Base-by-base conservation (phyloP, 2,329 filamentous ascomycete genomes). In the Pseudocercospora musae region DNA sequence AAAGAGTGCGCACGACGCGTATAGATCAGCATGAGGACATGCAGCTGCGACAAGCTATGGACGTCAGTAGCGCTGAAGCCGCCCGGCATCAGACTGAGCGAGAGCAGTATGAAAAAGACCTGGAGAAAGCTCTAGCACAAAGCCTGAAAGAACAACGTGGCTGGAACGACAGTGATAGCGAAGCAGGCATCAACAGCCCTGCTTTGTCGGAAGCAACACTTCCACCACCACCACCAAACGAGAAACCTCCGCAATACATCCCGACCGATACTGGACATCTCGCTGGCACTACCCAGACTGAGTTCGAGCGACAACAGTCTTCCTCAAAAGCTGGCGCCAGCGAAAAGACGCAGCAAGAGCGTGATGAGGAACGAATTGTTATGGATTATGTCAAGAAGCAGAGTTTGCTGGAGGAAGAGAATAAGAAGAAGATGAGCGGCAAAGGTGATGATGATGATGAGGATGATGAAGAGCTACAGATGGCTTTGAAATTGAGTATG, bases 351-450 rank as follows among this genome's bases (percentile, higher is more conserved):
- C 63, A 68, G 69, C 74, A 73, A 70, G 74, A 75, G 73, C 73
- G 57, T 81, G 84, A 25, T 75, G 89, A 92, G 71, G 89, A 93
- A 72, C 85, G 91, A 60, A 86, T 89, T 62, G 85, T 92, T 8
- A 75, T 93, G 72, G 89, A 92, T 70, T 92, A 91, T 74, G 83
- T 92, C 44, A 90, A 89, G 80, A 89, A 87, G 78, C 89, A 92
- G 78, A 92, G 89, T 73, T 72, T 91, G 46, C 81, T 84, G 0
- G 90, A 94, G 76, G 87, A 87, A 67, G 81, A 87, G 72, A 76
- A 80, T 67, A 66, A 71, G 72, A 79, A 77, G 65, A 76, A 72
- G 1, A 74, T 70, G 18, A 72, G 58, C 4, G 63, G 58, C 6
- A 67, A 63, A 31, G 62, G 59, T 18, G 44, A 56, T 4, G 60